These are phyloP conservation scores for Populus hybrid DNA, from an alignment of 441 rosid genomes.

Conservation along the genomic window DNA sequence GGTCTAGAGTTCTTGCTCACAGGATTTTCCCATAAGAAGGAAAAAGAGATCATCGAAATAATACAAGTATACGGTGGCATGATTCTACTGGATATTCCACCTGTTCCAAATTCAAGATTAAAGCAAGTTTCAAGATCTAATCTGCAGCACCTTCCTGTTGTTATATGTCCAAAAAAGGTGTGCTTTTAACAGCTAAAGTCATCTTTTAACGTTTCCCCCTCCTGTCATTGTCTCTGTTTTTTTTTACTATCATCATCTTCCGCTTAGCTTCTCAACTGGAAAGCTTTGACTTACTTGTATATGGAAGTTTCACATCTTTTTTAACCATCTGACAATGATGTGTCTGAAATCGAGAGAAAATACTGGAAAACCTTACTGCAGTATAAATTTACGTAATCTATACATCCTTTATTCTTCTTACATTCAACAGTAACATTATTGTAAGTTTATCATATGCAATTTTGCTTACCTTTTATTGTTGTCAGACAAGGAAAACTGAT, in stretches of 20 bases:
- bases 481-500: background rate
- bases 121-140: constrained; percentile 29
- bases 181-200: constrained; percentile 6
- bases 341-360: no score
- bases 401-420: no score
- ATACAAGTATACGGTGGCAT: constrained; percentile 55
- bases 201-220: background rate
- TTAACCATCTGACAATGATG: no score
- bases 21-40: constrained; percentile 54
- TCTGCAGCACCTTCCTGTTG: constrained; percentile 37
- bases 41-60: constrained; percentile 43
- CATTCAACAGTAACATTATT: no score
- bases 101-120: constrained; percentile 29
- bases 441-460: no score
- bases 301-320: no score
- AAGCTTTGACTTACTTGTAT: background rate
- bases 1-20: constrained; percentile 56
- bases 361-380: no score
- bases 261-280: background rate
- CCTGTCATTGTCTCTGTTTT: background rate
- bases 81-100: constrained; percentile 51
- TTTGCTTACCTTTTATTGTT: no score
- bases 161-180: constrained; percentile 60
- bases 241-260: background rate
- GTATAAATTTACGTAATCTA: no score